These are phyloP conservation scores for Penicillium sp. DNA, from an alignment of 2,329 filamentous ascomycete species.

Conservation along the genomic window DNA sequence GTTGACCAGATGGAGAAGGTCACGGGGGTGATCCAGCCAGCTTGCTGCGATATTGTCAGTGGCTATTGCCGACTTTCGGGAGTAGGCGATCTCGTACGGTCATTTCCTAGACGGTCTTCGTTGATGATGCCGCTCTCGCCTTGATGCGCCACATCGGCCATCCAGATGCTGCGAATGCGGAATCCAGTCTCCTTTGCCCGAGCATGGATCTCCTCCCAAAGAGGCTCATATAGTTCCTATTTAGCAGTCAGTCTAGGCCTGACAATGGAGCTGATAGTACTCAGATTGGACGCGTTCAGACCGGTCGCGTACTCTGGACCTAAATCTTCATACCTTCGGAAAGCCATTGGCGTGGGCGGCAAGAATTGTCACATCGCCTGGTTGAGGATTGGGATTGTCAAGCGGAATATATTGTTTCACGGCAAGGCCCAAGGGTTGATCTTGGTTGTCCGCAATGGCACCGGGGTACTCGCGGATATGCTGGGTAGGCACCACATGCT, in stretches of 20 bases:
- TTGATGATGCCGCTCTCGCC: slow-evolving; percentile 78
- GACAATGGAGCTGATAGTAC: not conserved
- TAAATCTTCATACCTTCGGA: slow-evolving; percentile 64
- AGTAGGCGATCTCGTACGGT: slow-evolving; percentile 60
- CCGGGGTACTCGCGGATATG: slow-evolving; percentile 81
- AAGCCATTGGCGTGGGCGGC: slow-evolving; percentile 90
- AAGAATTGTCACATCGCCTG: slow-evolving; percentile 81
- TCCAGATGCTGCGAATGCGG: slow-evolving; percentile 80
- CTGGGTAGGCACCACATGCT: slow-evolving; percentile 72
- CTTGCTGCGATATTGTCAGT: slow-evolving; percentile 56
- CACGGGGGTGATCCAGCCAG: slow-evolving; percentile 83
- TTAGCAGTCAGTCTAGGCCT: slow-evolving; percentile 3
- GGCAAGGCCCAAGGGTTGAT: slow-evolving; percentile 71
- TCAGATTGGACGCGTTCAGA: not conserved
- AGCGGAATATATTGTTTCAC: slow-evolving; percentile 87
- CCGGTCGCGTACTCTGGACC: not conserved
- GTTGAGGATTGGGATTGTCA: slow-evolving; percentile 65
- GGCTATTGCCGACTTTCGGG: not conserved
- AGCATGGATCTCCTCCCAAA: slow-evolving; percentile 79
- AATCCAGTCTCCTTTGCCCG: slow-evolving; percentile 61
- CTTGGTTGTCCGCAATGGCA: slow-evolving; percentile 70
- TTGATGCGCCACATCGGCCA: slow-evolving; percentile 84
- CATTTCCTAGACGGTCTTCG: slow-evolving; percentile 73
- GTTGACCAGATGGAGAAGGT: slow-evolving; percentile 84
- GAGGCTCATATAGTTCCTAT: slow-evolving; percentile 85